phyloP scores from a whole-genome alignment of 164 flowering plant genomes.

The Nymphaea thermarum region DNA sequence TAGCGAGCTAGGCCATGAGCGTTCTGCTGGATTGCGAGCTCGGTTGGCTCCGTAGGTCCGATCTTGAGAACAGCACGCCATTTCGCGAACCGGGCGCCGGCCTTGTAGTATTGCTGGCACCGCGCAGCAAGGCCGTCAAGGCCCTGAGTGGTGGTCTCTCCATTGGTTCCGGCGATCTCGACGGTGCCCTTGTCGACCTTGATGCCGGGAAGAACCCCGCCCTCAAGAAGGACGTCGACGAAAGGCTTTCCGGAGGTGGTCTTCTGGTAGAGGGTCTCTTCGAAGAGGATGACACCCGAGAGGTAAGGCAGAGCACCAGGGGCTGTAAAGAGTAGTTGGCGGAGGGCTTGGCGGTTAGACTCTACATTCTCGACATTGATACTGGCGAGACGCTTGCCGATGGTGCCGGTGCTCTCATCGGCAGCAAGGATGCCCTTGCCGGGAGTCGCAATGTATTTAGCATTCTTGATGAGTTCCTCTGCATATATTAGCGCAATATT shows the following conservation, averaged over 20 bases:
- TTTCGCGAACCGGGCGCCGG: slow-evolving; percentile 81
- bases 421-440: slow-evolving; percentile 81
- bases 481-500: slow-evolving; percentile 1
- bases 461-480: slow-evolving; percentile 80
- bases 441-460: slow-evolving; percentile 77
- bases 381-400: slow-evolving; percentile 71
- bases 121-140: slow-evolving; percentile 54
- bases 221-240: slow-evolving; percentile 53
- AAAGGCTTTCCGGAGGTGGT: slow-evolving; percentile 59
- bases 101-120: slow-evolving; percentile 65
- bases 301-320: slow-evolving; percentile 48
- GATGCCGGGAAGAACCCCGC: slow-evolving; percentile 65
- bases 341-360: slow-evolving; percentile 65
- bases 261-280: slow-evolving; percentile 77
- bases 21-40: slow-evolving; percentile 56
- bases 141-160: slow-evolving; percentile 79
- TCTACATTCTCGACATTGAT: slow-evolving; percentile 78
- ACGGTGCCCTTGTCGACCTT: slow-evolving; percentile 79
- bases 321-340: slow-evolving; percentile 66
- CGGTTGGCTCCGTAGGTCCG: slow-evolving; percentile 58
- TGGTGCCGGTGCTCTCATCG: slow-evolving; percentile 79
- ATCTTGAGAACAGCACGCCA: slow-evolving; percentile 84
- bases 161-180: slow-evolving; percentile 65
- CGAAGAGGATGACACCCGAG: slow-evolving; percentile 79
- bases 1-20: slow-evolving; percentile 84